Percentiles rank a stretch among this genome's conserved stretches.
Evolutionary conservation across 2,329 filamentous ascomycete species (phyloP).

Genomic region (Fusarium sp.): DNA sequence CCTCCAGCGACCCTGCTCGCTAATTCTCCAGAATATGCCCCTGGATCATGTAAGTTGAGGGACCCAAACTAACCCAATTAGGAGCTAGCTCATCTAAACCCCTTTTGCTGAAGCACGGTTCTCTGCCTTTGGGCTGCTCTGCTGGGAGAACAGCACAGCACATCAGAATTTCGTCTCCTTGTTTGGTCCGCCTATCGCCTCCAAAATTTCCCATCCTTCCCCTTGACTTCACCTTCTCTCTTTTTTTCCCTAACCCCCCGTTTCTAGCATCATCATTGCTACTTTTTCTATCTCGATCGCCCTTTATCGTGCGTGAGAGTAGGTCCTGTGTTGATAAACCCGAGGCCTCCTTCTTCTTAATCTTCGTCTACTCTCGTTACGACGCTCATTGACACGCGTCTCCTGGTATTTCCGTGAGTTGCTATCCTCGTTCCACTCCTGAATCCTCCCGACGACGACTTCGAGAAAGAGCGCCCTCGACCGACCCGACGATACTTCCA

Average conservation of each 20-base stretch:
- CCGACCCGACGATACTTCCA: constrained; percentile 14
- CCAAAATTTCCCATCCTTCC: constrained; percentile 49
- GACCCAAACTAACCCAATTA: constrained; percentile 40
- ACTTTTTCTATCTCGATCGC: constrained; percentile 50
- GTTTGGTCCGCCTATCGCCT: constrained; percentile 45
- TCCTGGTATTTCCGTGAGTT: constrained; percentile 46
- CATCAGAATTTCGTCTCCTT: constrained; percentile 52
- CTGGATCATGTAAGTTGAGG: constrained; percentile 38
- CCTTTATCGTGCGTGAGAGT: constrained; percentile 46
- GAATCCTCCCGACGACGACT: constrained; percentile 14
- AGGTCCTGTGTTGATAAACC: constrained; percentile 37
- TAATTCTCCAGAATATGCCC: constrained; percentile 48
- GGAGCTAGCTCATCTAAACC: constrained; percentile 49
- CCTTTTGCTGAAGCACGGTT: constrained; percentile 50
- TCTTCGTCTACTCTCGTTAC: constrained; percentile 47
- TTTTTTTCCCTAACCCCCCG: constrained; percentile 40
- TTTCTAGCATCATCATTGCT: constrained; percentile 54
- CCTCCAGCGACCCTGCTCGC: constrained; percentile 44
- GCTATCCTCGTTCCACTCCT: constrained; percentile 42
- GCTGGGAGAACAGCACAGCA: constrained; percentile 50
- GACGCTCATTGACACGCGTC: constrained; percentile 53
- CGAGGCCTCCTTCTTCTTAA: constrained; percentile 44
- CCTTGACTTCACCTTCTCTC: constrained; percentile 43
- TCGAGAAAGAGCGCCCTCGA: constrained; percentile 37
- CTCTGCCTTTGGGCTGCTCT: constrained; percentile 44